Conservation (phyloP, 352 stramenopile species). For the Pythium phragmiticola region DNA sequence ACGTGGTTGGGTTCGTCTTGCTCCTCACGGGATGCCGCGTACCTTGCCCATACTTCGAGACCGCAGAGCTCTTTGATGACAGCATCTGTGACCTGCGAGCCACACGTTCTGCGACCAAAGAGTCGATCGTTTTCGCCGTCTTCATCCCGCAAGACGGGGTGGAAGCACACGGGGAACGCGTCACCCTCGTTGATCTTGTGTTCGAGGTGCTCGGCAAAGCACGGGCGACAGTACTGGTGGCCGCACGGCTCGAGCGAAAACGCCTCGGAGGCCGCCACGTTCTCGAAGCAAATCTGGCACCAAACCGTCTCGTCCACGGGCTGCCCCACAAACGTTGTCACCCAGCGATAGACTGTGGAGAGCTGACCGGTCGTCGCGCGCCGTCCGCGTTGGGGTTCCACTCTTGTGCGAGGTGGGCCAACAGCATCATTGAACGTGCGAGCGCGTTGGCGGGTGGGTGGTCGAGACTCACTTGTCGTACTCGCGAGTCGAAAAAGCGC, state of each 20-base stretch:
- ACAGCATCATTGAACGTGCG: conserved; percentile 11
- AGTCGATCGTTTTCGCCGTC: conserved; percentile 8
- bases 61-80: conserved; percentile 46
- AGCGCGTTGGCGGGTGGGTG: background rate
- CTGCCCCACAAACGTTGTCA: conserved; percentile 28
- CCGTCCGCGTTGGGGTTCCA: background rate
- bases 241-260: conserved; percentile 41
- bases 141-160: conserved; percentile 17
- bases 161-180: conserved; percentile 70
- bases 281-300: conserved; percentile 77
- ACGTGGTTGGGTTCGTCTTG: conserved; percentile 58
- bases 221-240: conserved; percentile 60
- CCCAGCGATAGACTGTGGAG: conserved; percentile 4
- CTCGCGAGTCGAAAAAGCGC: conserved; percentile 7
- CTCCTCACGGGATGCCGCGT: conserved; percentile 85
- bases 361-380: conserved; percentile 14
- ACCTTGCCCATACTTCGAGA: conserved; percentile 61
- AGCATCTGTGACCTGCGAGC: conserved; percentile 33
- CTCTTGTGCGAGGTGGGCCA: background rate
- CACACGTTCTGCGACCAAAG: conserved; percentile 27
- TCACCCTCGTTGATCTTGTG: conserved; percentile 64
- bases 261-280: conserved; percentile 34
- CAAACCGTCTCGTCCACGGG: conserved; percentile 68
- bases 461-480: background rate
- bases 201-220: conserved; percentile 50